Percentiles rank a stretch among this genome's conserved stretches.
phyloP scores from a whole-genome alignment of 2,329 filamentous ascomycete species.

The Capronia coronata region DNA sequence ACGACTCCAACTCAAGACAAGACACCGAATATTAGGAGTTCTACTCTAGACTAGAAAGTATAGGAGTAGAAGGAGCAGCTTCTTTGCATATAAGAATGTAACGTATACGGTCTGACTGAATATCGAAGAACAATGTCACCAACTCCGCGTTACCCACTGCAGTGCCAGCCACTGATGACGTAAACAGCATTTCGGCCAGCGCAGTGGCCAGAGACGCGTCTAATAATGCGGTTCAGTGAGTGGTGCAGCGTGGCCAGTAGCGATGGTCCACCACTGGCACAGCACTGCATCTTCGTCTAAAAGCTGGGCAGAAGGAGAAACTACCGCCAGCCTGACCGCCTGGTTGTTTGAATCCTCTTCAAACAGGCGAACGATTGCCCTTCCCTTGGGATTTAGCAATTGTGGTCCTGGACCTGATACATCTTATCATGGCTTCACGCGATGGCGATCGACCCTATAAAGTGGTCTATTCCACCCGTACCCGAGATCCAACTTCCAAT shows the following conservation, averaged over 20 bases:
- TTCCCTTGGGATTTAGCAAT: neutral
- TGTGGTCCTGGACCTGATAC: neutral
- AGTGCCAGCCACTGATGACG: slow-evolving; percentile 6
- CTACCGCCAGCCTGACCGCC: neutral
- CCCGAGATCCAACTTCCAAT: slow-evolving; percentile 3
- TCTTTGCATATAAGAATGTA: too few relatives aligned
- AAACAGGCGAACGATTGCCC: neutral
- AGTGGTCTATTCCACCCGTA: slow-evolving; percentile 21
- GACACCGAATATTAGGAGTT: too few relatives aligned
- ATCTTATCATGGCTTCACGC: slow-evolving; percentile 11
- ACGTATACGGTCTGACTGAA: too few relatives aligned
- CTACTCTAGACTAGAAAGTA: too few relatives aligned
- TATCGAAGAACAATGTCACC: too few relatives aligned
- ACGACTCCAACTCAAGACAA: too few relatives aligned
- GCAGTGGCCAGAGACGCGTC: too few relatives aligned
- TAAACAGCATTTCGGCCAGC: neutral
- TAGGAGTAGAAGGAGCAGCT: too few relatives aligned
- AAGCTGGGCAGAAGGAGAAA: slow-evolving; percentile 4
- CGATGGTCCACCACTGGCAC: neutral
- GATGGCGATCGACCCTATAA: slow-evolving; percentile 22
- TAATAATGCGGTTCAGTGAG: too few relatives aligned
- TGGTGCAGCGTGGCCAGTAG: too few relatives aligned
- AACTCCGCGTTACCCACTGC: too few relatives aligned
- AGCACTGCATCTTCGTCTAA: neutral
- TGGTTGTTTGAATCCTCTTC: neutral